Base-by-base conservation (phyloP, 1,284 basidiomycete genomes). In the Gomphus sp. region DNA sequence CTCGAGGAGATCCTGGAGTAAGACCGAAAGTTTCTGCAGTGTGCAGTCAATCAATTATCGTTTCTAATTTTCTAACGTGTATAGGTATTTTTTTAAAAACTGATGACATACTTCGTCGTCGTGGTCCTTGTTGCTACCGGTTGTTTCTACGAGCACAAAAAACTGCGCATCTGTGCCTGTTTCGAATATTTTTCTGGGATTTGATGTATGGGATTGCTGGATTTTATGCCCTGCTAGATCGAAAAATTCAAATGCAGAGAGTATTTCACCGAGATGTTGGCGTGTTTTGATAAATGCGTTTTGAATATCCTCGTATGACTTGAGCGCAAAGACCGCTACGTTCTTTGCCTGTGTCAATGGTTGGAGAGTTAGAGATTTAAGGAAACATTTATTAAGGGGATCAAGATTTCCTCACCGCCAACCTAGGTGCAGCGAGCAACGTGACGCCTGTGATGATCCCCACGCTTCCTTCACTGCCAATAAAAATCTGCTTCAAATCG, bases 401-500 rank as follows among this genome's bases (percentile, higher is more conserved):
- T 14, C 28, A 43, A 33, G 11, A 25, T 58, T 6, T 18, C n/a
- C 86, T 88, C 56, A 82, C 84, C 56, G 73, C 82, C 69, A 72
- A 0, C 87, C 87, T 60, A 82, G 47, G 55, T 6, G 55, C 31
- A 16, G 55, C 47, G 1, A 57, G 55, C 16, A 57, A 50, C 22
- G 55, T 50, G 8, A 57, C 55, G 22, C 31, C 55, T 7, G 83
- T 9, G 95, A 93, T 88, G 61, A 99, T 79, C 3, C 58, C 58
- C 25, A 59, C 14, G 44, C 43, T 59, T 56, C 97, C 97, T 71
- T 99, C 97, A 10, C 91, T 89, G 22, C 97, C 97, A 66, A 99
- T 98, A 73, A 99, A 99, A 7, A 99, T 82, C 71, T 99, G 97
- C 73, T 99, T 99, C 54, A 99, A 78, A 71, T 99, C 97, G 69